Percentiles rank a stretch among this genome's conserved stretches.
Evolutionary conservation across 768 basidiomycete species (phyloP).

Genomic region (Mycena epipterygia): DNA sequence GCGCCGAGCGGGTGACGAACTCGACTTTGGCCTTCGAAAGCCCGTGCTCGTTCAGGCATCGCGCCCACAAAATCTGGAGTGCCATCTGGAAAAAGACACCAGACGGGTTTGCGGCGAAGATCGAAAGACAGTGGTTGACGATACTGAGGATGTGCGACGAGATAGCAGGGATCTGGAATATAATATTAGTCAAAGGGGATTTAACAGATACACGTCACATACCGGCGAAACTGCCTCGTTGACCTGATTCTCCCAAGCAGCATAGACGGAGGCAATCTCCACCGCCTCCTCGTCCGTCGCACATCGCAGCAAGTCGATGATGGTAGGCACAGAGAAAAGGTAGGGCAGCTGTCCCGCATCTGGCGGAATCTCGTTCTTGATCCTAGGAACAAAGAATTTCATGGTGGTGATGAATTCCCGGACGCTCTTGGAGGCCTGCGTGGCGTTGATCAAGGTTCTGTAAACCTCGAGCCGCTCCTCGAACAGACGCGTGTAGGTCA

Average conservation of each 20-base stretch:
- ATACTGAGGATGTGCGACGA: constrained; percentile 26
- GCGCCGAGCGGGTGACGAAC: constrained; percentile 26
- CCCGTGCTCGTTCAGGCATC: constrained; percentile 30
- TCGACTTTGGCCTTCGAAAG: constrained; percentile 28
- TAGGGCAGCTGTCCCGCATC: constrained; percentile 27
- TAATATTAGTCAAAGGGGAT: neutral
- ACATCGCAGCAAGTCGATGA: constrained; percentile 22
- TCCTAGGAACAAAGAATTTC: constrained; percentile 36
- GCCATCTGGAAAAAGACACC: constrained; percentile 35
- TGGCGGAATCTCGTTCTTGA: constrained; percentile 36
- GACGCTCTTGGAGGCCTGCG: constrained; percentile 20
- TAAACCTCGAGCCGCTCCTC: constrained; percentile 33
- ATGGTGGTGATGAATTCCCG: constrained; percentile 32
- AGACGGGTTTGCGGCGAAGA: constrained; percentile 22
- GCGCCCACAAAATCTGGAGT: constrained; percentile 34
- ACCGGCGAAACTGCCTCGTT: constrained; percentile 38
- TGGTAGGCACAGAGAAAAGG: constrained; percentile 4
- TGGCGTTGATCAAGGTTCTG: constrained; percentile 26
- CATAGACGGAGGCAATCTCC: constrained; percentile 33
- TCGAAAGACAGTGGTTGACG: constrained; percentile 27
- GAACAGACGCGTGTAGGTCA: constrained; percentile 37
- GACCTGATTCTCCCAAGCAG: constrained; percentile 36
- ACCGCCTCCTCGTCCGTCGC: constrained; percentile 32
- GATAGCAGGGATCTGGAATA: constrained; percentile 23
- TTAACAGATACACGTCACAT: constrained; percentile 11